Evolutionary conservation across 169 alveolate species (phyloP).

Genomic region (Eimeria maxima): DNA sequence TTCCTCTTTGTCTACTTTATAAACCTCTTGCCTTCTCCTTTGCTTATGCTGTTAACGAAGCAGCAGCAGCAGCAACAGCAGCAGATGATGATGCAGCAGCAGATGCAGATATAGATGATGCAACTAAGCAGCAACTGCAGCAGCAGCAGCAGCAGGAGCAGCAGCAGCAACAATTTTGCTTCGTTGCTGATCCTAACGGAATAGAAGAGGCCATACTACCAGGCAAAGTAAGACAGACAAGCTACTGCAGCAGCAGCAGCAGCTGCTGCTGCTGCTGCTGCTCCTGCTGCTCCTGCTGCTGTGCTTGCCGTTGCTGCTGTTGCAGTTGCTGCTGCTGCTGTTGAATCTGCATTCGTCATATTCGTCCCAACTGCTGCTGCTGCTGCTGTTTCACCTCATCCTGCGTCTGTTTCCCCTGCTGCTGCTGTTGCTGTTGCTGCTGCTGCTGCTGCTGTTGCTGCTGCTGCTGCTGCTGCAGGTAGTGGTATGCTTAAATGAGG

Average conservation of each 20-base stretch:
- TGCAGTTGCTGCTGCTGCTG: constrained; percentile 8
- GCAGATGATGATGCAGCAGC: not conserved
- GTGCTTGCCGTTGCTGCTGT: not conserved
- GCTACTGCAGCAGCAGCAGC: too few species aligned
- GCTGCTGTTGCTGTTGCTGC: constrained; percentile 25
- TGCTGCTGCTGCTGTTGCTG: constrained; percentile 36
- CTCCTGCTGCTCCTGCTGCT: not conserved
- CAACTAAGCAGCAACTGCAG: not conserved
- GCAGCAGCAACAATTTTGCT: constrained; percentile 16
- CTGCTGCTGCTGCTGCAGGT: constrained; percentile 11
- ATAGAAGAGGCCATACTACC: not conserved
- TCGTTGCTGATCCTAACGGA: not conserved
- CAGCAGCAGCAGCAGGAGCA: constrained; percentile 43
- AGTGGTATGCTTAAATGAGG: not conserved
- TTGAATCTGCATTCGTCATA: too few species aligned
- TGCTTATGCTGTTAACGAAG: not conserved
- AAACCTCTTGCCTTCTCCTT: constrained; percentile 3
- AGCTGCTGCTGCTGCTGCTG: constrained; percentile 20
- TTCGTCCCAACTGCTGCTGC: not conserved
- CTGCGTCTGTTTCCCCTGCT: not conserved
- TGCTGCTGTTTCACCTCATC: not conserved
- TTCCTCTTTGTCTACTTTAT: not conserved
- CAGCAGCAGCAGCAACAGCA: not conserved
- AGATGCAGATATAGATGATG: not conserved
- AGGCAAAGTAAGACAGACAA: not conserved